Evolutionary conservation across 169 alveolate genomes (phyloP).

Genomic region (Hepatocystis sp.): DNA sequence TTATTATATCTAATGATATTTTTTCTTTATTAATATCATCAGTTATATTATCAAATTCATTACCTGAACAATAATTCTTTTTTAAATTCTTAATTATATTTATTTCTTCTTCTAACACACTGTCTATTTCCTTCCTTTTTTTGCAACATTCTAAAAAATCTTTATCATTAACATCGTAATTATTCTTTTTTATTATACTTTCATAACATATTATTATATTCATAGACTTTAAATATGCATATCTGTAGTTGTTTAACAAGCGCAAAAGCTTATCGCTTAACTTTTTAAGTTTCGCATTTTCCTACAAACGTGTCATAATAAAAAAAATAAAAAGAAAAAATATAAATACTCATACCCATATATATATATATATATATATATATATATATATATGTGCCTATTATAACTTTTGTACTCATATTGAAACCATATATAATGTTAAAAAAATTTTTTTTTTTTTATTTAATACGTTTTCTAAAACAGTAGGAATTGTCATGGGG

Average conservation of each 20-base stretch:
- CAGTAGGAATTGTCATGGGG: conserved; percentile 13
- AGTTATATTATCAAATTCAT: conserved; percentile 4
- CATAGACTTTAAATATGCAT: conserved; percentile 51
- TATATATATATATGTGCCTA: too few species aligned
- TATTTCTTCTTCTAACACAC: conserved; percentile 44
- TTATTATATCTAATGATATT: neutral
- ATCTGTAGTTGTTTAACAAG: conserved; percentile 46
- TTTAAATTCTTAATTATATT: conserved; percentile 26
- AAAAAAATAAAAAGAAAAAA: too few species aligned
- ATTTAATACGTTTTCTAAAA: conserved; percentile 8
- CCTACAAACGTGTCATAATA: conserved; percentile 10
- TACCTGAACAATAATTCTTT: neutral
- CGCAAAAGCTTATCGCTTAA: conserved; percentile 39
- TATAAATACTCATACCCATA: neutral
- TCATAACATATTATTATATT: conserved; percentile 41
- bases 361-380: neutral
- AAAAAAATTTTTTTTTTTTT: conserved; percentile 1
- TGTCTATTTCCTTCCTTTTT: conserved; percentile 18
- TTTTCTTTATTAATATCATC: too few species aligned
- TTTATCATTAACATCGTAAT: conserved; percentile 7
- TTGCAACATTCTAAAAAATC: conserved; percentile 19
- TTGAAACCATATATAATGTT: too few species aligned
- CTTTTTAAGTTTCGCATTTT: conserved; percentile 39
- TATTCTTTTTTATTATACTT: conserved; percentile 25
- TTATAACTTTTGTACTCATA: too few species aligned